These are phyloP conservation scores for Aspergillus thermomutatus DNA, from an alignment of 2,329 filamentous ascomycete species.

Conservation along the genomic window DNA sequence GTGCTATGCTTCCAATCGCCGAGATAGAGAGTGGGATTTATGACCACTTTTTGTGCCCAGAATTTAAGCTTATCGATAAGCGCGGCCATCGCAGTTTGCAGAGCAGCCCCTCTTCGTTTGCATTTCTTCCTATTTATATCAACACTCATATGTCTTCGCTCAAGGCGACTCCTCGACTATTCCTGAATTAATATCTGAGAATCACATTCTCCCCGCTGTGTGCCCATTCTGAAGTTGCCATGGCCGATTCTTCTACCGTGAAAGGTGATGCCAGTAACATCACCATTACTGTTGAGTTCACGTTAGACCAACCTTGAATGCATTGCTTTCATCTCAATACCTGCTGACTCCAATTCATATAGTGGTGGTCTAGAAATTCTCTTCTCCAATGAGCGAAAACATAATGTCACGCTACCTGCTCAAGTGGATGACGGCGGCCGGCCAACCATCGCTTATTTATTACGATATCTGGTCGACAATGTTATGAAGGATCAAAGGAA, in stretches of 20 bases:
- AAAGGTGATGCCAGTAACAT: conserved; percentile 35
- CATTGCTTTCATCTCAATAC: background rate
- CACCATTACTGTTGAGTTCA: conserved; percentile 70
- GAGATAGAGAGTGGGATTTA: conserved; percentile 5
- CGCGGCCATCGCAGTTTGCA: conserved; percentile 6
- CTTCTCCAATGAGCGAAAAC: conserved; percentile 77
- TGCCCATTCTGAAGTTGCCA: conserved; percentile 4
- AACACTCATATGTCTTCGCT: background rate
- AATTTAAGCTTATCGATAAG: conserved; percentile 41
- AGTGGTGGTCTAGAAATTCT: conserved; percentile 93
- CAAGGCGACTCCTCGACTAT: background rate
- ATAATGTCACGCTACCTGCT: conserved; percentile 66
- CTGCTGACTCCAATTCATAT: conserved; percentile 8
- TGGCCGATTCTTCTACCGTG: conserved; percentile 5
- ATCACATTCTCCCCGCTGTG: background rate
- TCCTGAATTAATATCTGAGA: background rate
- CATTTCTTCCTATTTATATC: conserved; percentile 1
- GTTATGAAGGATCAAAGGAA: conserved; percentile 81
- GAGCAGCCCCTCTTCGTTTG: conserved; percentile 17
- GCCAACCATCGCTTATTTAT: conserved; percentile 70
- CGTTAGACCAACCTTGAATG: conserved; percentile 45
- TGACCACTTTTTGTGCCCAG: conserved; percentile 20
- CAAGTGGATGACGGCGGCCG: conserved; percentile 57
- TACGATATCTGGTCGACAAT: conserved; percentile 73
- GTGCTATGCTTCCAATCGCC: conserved; percentile 12